Evolutionary conservation across 306 rosid species (phyloP), one percentile per base, ranked within the genome.

Genomic region (Adenanthera pavonina): DNA sequence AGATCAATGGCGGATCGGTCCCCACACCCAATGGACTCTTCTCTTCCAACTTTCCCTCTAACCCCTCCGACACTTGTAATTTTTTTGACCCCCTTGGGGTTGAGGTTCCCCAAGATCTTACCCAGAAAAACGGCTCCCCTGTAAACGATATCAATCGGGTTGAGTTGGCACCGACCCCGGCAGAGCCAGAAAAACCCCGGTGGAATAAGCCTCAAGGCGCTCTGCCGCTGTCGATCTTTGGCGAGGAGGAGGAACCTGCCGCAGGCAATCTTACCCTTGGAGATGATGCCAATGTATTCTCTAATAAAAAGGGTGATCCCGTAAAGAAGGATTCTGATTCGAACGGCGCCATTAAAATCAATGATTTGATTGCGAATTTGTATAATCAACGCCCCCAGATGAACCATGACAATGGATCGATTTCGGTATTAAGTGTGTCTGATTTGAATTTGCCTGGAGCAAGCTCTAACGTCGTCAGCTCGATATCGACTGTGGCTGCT

Each of bases 191-290:
- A 35, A 76, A 53, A 40, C 70, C 76, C 47, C 74, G 33, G 64
- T 90, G 90, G 92, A 79, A 62, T 53, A 91, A 88, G 79, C 85
- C 88, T 25, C 87, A 34, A 16, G 98, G 98, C 16, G 98, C 96
- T 76, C 67, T 95, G 81, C 98, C 99, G 57, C 87, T 95, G n/a
- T 95, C 98, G 30, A 87, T 95, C 75, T 95, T 95, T 52, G 97
- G 99, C 10, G 95, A 84, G 78, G 91, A 83, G 49, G 65, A 69
- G 72, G 84, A 84, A 74, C 83, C 84, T 4, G 74, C 72, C 74
- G 74, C 56, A 33, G 81, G 54, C 36, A 79, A 75, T 78, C 77
- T 73, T 67, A 44, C 56, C 57, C 49, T 78, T 71, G 85, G n/a
- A 16, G 75, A 51, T 17, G 62, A 80, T 59, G 79, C 70, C 30